Base-by-base conservation (phyloP, 208 protist genomes). In the Wallacemonas sp. region DNA sequence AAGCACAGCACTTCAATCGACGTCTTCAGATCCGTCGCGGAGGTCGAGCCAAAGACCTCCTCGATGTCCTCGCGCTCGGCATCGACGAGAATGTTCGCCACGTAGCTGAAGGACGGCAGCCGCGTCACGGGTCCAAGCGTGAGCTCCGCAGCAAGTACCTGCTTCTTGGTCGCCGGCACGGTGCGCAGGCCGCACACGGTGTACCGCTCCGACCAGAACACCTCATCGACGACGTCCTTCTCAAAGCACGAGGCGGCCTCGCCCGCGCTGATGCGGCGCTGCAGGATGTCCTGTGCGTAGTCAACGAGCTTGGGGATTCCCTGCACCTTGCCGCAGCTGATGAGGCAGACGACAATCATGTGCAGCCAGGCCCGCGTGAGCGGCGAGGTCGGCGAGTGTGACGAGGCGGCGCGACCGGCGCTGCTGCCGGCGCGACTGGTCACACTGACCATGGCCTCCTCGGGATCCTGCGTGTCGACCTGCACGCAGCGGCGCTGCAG, bases 291-390 rank as follows among this genome's bases (percentile, higher is more conserved):
- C 24, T 78, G 19, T 11, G 61, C 87, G 72, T 93, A 90, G n/a
- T 62, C 64, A 12, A 56, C 55, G 19, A 93, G 61, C 33, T 80
- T 78, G 0, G 80, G 76, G 12, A 86, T 44, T 6, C 54, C 60
- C 56, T 79, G 80, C 8, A 84, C 43, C 57, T 65, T 61, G 14
- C 83, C 83, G 24, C 58, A 76, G 65, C 75, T 78, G 12, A 76
- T 70, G 27, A 93, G 71, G 11, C 79, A 58, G 12, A 68, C 78
- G 2, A 79, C 57, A 36, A 85, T 70, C 61, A 88, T 73, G 61
- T 93, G 87, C 55, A 88, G 73, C 87, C 83, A 93, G 38, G 87
- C 87, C 9, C 74, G 70, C n/a, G 74, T 77, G 23, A 81, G 78
- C 16, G 65, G 65, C 0, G 74, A 81, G 16, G 72, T 74, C 2